Evolutionary conservation across 1,139 yeast species (phyloP).

Genomic region (Sugiyamaella grinbergsii): DNA sequence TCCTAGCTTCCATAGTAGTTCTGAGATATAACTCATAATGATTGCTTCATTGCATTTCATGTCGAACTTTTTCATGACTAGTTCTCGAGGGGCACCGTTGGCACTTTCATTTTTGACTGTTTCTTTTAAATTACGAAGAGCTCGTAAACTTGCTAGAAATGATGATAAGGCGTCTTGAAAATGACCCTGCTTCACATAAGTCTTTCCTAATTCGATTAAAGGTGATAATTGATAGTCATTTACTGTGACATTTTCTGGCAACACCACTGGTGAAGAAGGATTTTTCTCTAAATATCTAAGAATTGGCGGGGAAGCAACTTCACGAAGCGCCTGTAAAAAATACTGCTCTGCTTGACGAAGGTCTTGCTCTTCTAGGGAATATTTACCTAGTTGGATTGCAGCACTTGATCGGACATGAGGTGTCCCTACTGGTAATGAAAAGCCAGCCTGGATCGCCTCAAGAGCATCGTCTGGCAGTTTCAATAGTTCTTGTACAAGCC

Average conservation of each 20-base stretch:
- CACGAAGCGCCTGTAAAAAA: slow-evolving; percentile 48
- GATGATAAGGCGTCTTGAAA: slow-evolving; percentile 39
- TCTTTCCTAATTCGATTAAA: slow-evolving; percentile 39
- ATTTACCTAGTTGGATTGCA: slow-evolving; percentile 35
- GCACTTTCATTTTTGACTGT: not conserved
- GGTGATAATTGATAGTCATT: slow-evolving; percentile 27
- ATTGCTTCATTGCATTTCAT: slow-evolving; percentile 42
- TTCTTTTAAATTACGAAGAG: slow-evolving; percentile 29
- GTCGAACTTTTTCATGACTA: slow-evolving; percentile 23
- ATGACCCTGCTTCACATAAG: slow-evolving; percentile 35
- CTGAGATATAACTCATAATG: slow-evolving; percentile 62
- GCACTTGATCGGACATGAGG: slow-evolving; percentile 36
- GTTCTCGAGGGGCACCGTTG: slow-evolving; percentile 14
- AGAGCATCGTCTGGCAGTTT: slow-evolving; percentile 38
- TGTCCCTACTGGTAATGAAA: slow-evolving; percentile 40
- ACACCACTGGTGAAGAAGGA: not conserved
- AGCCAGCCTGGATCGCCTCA: slow-evolving; percentile 39
- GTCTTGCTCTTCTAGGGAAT: slow-evolving; percentile 29
- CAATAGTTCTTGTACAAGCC: slow-evolving; percentile 36
- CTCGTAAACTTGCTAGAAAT: slow-evolving; percentile 39
- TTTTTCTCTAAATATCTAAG: slow-evolving; percentile 27
- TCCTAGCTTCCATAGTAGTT: slow-evolving; percentile 64
- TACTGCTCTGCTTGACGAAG: slow-evolving; percentile 43
- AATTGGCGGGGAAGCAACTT: slow-evolving; percentile 44
- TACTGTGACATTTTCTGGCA: slow-evolving; percentile 18